These are phyloP conservation scores for Teratosphaeria gauchensis DNA, from an alignment of 2,329 filamentous ascomycete species.

Conservation along the genomic window DNA sequence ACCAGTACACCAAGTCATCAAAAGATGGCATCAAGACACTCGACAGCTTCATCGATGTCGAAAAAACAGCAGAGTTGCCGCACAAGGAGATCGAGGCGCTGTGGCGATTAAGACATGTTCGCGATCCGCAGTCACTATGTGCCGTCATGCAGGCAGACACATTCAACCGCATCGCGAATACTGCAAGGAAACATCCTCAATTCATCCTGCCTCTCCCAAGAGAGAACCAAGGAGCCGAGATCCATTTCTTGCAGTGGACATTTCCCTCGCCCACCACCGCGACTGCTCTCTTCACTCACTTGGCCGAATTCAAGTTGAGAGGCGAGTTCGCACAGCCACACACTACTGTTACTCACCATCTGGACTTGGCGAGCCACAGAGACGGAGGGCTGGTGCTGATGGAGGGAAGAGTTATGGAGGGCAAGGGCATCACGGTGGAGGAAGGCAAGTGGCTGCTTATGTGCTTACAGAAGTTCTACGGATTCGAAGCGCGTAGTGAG, in stretches of 20 bases:
- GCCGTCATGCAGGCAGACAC: slow-evolving; percentile 65
- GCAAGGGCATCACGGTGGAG: slow-evolving; percentile 63
- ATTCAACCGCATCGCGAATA: slow-evolving; percentile 62
- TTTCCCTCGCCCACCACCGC: slow-evolving; percentile 59
- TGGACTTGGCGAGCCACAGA: slow-evolving; percentile 52
- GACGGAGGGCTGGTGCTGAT: slow-evolving; percentile 69
- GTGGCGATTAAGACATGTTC: slow-evolving; percentile 81
- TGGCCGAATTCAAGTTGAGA: slow-evolving; percentile 84
- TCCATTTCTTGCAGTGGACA: slow-evolving; percentile 94
- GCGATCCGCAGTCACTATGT: slow-evolving; percentile 65
- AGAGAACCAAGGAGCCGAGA: slow-evolving; percentile 62
- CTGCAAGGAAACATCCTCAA: slow-evolving; percentile 67
- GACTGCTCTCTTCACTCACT: slow-evolving; percentile 76
- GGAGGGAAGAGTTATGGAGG: slow-evolving; percentile 69
- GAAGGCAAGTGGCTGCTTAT: slow-evolving; percentile 86
- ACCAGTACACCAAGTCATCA: slow-evolving; percentile 23
- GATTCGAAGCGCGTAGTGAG: slow-evolving; percentile 45
- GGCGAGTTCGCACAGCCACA: slow-evolving; percentile 87
- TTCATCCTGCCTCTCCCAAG: slow-evolving; percentile 85
- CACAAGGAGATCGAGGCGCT: slow-evolving; percentile 74
- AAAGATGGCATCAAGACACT: slow-evolving; percentile 52
- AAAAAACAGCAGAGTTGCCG: slow-evolving; percentile 64
- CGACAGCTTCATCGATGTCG: slow-evolving; percentile 63
- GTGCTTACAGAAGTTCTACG: slow-evolving; percentile 91
- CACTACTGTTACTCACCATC: slow-evolving; percentile 86